Conservation (phyloP, 164 flowering plant genomes). For the Kalanchoe fedtschenkoi region DNA sequence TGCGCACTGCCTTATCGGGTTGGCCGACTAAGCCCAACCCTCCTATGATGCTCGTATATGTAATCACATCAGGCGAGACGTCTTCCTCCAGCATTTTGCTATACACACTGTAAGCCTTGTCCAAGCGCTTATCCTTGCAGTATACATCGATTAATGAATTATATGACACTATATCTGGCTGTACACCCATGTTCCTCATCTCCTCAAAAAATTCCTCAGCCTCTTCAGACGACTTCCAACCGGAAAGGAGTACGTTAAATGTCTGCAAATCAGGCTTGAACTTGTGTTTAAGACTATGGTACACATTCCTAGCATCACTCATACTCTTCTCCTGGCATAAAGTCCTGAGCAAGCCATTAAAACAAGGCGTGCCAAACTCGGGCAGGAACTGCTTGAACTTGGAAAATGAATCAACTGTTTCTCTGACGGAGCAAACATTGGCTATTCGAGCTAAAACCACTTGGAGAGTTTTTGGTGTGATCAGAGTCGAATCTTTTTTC, state of each 20-base stretch:
- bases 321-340: conserved; percentile 90
- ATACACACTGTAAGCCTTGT: conserved; percentile 49
- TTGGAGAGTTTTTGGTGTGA: conserved; percentile 49
- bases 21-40: conserved; percentile 85
- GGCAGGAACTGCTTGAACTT: conserved; percentile 42
- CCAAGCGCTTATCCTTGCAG: conserved; percentile 61
- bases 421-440: conserved; percentile 65
- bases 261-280: conserved; percentile 62
- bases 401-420: conserved; percentile 60
- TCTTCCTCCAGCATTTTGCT: conserved; percentile 51
- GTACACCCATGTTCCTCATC: conserved; percentile 59
- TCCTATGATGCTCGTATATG: conserved; percentile 69
- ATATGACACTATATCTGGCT: conserved; percentile 75
- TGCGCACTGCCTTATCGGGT: conserved; percentile 73
- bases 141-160: conserved; percentile 80
- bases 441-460: conserved; percentile 69
- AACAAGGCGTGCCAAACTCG: conserved; percentile 42
- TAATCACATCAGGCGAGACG: conserved; percentile 56
- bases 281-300: conserved; percentile 55
- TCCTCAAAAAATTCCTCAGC: conserved; percentile 71
- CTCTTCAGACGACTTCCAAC: conserved; percentile 74
- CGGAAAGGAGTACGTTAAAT: conserved; percentile 76
- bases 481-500: conserved; percentile 44
- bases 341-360: conserved; percentile 69
- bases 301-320: conserved; percentile 78